Conservation (phyloP, 352 stramenopile genomes). For the Phytophthora sansomeana region DNA sequence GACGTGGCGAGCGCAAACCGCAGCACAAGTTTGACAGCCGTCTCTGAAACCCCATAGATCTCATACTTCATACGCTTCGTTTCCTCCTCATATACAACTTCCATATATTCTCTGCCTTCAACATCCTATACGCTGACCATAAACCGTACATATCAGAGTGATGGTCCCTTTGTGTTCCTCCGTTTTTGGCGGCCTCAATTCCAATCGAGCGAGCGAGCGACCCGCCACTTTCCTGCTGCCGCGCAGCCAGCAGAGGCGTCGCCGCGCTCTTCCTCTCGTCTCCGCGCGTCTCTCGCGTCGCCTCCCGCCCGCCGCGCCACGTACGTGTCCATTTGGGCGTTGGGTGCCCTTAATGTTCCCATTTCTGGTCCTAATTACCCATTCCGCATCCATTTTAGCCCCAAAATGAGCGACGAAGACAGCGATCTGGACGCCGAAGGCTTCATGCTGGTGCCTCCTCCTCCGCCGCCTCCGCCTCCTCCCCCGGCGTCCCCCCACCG, state of each 20-base stretch:
- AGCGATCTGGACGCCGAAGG: constrained; percentile 33
- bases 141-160: constrained; percentile 12
- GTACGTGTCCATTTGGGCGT: not conserved
- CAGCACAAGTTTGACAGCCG: not conserved
- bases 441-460: constrained; percentile 25
- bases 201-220: constrained; percentile 40
- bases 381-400: not conserved
- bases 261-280: not conserved
- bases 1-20: constrained; percentile 36
- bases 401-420: constrained; percentile 41
- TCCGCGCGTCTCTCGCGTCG: not conserved
- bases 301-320: not conserved
- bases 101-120: not conserved
- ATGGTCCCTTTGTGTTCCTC: constrained; percentile 19
- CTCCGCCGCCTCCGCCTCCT: constrained; percentile 15
- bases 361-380: constrained; percentile 10
- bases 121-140: constrained; percentile 14
- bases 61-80: constrained; percentile 14
- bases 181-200: constrained; percentile 36
- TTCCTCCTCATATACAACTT: constrained; percentile 9
- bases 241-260: constrained; percentile 10
- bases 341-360: not conserved
- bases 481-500: constrained; percentile 15
- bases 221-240: constrained; percentile 18
- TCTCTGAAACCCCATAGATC: constrained; percentile 10